Percentiles rank a stretch among this genome's conserved stretches.
phyloP scores from a whole-genome alignment of 129 eudicot species.

The Flaveria sonorensis region DNA sequence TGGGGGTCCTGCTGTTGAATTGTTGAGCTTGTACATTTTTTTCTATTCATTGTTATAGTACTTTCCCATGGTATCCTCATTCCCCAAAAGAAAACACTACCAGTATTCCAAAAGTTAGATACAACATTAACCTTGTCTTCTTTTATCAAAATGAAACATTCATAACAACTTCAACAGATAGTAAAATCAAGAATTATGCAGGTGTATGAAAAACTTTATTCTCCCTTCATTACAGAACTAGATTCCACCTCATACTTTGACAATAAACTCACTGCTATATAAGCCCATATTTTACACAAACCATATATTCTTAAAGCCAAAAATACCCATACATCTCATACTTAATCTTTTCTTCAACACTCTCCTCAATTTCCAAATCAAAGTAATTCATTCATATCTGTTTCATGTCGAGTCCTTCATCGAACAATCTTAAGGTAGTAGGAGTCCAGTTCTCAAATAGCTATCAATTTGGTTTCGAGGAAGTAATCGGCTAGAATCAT shows the following conservation, averaged over 20 bases:
- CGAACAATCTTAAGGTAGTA: too few species aligned
- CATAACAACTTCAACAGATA: background rate
- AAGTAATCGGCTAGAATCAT: too few species aligned
- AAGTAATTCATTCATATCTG: conserved; percentile 15
- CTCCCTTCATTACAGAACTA: background rate
- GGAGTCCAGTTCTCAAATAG: too few species aligned
- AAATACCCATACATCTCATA: background rate
- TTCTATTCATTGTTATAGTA: background rate
- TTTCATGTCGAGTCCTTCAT: background rate
- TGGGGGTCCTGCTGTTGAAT: too few species aligned
- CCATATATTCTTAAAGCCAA: background rate
- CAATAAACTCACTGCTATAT: conserved; percentile 9
- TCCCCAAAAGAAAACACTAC: background rate
- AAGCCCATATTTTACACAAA: background rate
- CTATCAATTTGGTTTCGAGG: too few species aligned
- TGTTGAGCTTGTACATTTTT: background rate
- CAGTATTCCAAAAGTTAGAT: background rate
- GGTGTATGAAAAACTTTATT: background rate
- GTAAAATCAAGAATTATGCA: background rate
- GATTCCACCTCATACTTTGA: conserved; percentile 12
- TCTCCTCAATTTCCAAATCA: conserved; percentile 4
- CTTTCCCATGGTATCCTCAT: background rate
- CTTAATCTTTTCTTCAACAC: conserved; percentile 3
- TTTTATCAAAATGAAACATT: background rate
- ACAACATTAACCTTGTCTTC: background rate